phyloP scores from a whole-genome alignment of 2,329 filamentous ascomycete species.

The Scedosporium apiospermum region DNA sequence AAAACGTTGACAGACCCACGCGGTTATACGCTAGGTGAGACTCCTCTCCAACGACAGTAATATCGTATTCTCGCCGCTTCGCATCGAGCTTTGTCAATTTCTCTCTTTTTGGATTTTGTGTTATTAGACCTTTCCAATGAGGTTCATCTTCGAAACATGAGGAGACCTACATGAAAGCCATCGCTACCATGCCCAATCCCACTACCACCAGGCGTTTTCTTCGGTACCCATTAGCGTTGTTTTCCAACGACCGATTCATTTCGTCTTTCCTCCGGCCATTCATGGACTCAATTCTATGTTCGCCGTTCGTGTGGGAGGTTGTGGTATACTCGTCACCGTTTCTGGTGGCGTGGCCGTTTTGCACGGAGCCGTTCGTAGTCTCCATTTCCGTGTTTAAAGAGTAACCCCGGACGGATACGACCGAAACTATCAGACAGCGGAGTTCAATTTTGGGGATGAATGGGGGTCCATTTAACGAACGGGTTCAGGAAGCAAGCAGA shows the following conservation, averaged over 20 bases:
- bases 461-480: no score
- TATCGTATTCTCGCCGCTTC: constrained; percentile 63
- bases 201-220: constrained; percentile 68
- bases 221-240: background rate
- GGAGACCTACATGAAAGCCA: constrained; percentile 69
- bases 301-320: no score
- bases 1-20: constrained; percentile 81
- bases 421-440: no score
- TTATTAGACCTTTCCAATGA: background rate
- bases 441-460: no score
- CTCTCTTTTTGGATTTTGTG: constrained; percentile 45
- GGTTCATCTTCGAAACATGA: background rate
- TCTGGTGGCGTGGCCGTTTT: background rate
- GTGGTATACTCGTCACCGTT: background rate
- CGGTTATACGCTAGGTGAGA: constrained; percentile 83
- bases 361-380: background rate
- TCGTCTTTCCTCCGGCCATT: background rate
- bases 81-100: constrained; percentile 81
- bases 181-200: constrained; percentile 84
- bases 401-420: no score
- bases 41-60: constrained; percentile 83
- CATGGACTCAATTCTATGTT: background rate
- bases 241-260: background rate
- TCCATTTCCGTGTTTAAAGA: no score
- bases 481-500: no score